phyloP scores from a whole-genome alignment of 768 basidiomycete species.

The Trametes meyenii region DNA sequence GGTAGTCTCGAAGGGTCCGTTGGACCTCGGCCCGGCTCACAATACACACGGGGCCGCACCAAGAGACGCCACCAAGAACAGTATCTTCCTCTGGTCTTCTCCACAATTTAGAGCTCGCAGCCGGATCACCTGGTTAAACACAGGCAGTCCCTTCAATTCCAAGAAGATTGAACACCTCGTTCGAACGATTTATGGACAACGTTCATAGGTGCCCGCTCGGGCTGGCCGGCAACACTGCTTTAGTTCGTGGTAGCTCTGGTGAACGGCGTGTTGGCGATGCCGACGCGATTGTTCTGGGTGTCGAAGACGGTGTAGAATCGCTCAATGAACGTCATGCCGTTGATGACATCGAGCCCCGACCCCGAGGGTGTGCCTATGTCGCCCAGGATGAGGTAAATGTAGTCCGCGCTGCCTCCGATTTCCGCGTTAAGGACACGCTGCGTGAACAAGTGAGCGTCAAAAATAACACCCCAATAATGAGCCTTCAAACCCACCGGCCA shows the following conservation, averaged over 20 bases:
- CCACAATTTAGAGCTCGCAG: too few species aligned
- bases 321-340: slow-evolving; percentile 56
- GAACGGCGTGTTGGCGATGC: slow-evolving; percentile 54
- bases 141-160: too few species aligned
- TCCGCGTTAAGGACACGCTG: slow-evolving; percentile 43
- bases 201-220: neutral
- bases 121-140: too few species aligned
- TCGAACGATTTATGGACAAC: too few species aligned
- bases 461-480: neutral
- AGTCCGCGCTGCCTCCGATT: slow-evolving; percentile 40
- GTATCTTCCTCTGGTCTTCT: too few species aligned
- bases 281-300: slow-evolving; percentile 55
- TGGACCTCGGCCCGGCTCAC: too few species aligned
- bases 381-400: slow-evolving; percentile 43
- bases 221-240: neutral
- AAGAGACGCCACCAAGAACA: too few species aligned
- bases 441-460: neutral
- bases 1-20: too few species aligned
- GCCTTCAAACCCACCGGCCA: slow-evolving; percentile 30
- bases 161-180: too few species aligned
- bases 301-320: slow-evolving; percentile 72
- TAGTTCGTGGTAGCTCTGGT: slow-evolving; percentile 49
- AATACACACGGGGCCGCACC: too few species aligned
- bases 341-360: slow-evolving; percentile 55
- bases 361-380: slow-evolving; percentile 43